Evolutionary conservation across 163 green algal genomes (phyloP).

Genomic region (Coccomyxa subellipsoidea): DNA sequence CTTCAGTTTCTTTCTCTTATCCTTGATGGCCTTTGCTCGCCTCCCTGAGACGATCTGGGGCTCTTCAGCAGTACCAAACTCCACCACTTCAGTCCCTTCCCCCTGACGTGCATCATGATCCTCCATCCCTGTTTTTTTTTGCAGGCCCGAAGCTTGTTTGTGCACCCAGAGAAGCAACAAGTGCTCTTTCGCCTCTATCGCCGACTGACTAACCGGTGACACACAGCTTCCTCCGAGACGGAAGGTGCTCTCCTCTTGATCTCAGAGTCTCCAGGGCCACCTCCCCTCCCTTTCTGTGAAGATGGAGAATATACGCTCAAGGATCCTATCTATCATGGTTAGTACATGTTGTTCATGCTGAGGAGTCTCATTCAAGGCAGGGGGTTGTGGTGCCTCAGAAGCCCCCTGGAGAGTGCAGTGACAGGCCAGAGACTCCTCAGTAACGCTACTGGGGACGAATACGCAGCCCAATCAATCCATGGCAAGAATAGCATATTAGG

Average conservation of each 20-base stretch:
- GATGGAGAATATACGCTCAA: too few species aligned
- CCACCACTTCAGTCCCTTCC: slow-evolving; percentile 28
- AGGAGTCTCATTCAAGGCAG: background rate
- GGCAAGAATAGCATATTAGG: too few species aligned
- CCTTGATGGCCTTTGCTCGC: slow-evolving; percentile 41
- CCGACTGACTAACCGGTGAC: background rate
- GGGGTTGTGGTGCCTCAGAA: background rate
- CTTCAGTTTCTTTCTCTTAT: slow-evolving; percentile 53
- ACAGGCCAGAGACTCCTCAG: too few species aligned
- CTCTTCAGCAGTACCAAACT: slow-evolving; percentile 59
- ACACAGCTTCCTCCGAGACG: background rate
- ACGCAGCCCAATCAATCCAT: too few species aligned
- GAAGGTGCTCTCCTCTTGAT: background rate
- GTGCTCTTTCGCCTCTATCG: background rate
- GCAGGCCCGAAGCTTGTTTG: too few species aligned
- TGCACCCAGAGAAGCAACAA: too few species aligned
- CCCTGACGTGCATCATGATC: background rate
- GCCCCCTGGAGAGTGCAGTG: too few species aligned
- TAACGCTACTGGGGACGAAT: too few species aligned
- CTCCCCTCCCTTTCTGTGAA: too few species aligned
- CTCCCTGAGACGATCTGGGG: slow-evolving; percentile 28
- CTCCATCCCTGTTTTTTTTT: background rate
- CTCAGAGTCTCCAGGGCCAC: too few species aligned
- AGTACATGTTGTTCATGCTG: too few species aligned
- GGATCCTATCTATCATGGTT: too few species aligned